phyloP scores from a whole-genome alignment of 495 filamentous ascomycete species.

The Tuber brumale region DNA sequence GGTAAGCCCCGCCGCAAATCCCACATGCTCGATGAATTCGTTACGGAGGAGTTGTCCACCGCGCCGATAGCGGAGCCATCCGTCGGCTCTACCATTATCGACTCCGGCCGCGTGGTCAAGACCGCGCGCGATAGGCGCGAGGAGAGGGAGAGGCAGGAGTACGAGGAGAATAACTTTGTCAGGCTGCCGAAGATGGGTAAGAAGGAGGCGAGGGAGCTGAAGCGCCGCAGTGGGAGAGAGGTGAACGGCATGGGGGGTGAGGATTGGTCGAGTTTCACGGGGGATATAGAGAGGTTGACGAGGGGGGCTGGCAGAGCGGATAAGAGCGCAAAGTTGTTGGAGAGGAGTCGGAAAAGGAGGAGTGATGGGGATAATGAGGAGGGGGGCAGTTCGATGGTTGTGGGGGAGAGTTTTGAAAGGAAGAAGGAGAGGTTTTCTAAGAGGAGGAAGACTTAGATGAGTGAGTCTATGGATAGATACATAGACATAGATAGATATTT shows the following conservation, averaged over 20 bases:
- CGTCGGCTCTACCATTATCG: slow-evolving; percentile 73
- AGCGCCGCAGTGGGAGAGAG: slow-evolving; percentile 48
- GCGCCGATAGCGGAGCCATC: slow-evolving; percentile 72
- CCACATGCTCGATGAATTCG: slow-evolving; percentile 76
- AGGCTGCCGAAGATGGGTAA: slow-evolving; percentile 74
- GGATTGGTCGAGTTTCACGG: slow-evolving; percentile 71
- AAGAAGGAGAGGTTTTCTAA: slow-evolving; percentile 34
- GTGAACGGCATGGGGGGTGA: slow-evolving; percentile 69
- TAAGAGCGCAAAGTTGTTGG: slow-evolving; percentile 46
- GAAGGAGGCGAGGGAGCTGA: slow-evolving; percentile 56
- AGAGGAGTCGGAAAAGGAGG: slow-evolving; percentile 69
- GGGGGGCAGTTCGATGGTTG: slow-evolving; percentile 11
- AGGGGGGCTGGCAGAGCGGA: slow-evolving; percentile 51
- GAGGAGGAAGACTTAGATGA: slow-evolving; percentile 35
- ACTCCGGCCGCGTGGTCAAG: slow-evolving; percentile 65
- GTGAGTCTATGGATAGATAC: neutral
- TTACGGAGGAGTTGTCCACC: slow-evolving; percentile 67
- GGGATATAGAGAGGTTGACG: slow-evolving; percentile 70
- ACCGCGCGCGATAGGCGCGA: slow-evolving; percentile 60
- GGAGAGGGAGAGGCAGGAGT: slow-evolving; percentile 65
- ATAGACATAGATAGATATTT: neutral
- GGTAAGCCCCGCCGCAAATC: slow-evolving; percentile 55
- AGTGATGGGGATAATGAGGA: slow-evolving; percentile 22
- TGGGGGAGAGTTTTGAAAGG: slow-evolving; percentile 34
- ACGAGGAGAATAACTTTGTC: slow-evolving; percentile 83